Evolutionary conservation across 148 eudicot genomes (phyloP), one percentile per base, ranked within the genome.

Genomic region (Rhododendron molle): DNA sequence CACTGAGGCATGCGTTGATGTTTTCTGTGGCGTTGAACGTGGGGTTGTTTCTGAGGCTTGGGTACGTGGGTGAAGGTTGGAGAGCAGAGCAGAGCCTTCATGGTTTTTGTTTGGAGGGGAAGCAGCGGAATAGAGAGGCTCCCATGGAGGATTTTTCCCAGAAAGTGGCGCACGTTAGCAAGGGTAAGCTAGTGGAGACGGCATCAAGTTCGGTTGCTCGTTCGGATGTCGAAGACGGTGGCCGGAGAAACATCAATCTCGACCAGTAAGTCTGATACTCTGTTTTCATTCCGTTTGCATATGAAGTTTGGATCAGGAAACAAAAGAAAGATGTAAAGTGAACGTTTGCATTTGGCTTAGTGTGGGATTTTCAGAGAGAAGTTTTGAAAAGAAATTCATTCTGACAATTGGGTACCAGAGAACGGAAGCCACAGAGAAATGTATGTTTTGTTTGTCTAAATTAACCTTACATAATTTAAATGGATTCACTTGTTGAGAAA

Each of bases 21-120:
- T 36, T 96, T 50, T 96, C 99, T 52, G 81, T 95, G 71, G 99
- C 96, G 3, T 84, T 96, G 85, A 96, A 96, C 86, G 94, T 92
- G 74, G 92, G 93, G 43, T 87, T 96, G 71, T 78, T 94, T 30
- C 54, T 90, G 84, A 94, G 89, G 85, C 81, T 95, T 40, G 84
- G 76, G 23, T 89, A 88, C 85, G 88, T 92, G 46, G 90, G 88
- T 40, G 89, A 92, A 38, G 67, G 69, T 32, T 82, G 86, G 83
- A 81, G 83, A 49, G 82, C 76, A 23, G 84, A 86, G n/a, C 84
- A 87, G 69, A 80, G 79, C 47, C 76, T 77, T 73, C 80, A 83
- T 86, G 90, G 92, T 67, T 81, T 89, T 47, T 90, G 91, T 88
- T 84, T 83, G 34, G 83, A 86, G 32, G 81, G 72, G 32, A 58